Base-by-base conservation (phyloP, 2,329 filamentous ascomycete species). In the Cadophora gregata region DNA sequence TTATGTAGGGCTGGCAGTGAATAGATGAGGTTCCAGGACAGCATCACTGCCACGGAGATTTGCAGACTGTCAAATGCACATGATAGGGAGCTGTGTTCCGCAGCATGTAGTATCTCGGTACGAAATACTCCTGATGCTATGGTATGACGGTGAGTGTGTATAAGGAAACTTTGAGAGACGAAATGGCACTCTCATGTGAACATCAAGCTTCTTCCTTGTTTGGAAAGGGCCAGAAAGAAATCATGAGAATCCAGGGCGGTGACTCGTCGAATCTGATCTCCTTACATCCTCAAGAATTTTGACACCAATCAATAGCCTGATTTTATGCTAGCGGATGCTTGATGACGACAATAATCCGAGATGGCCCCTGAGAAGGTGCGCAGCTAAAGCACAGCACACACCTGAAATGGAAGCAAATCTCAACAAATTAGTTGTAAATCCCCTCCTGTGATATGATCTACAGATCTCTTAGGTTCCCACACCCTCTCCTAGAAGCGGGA, bases 181-280 rank as follows among this genome's bases (percentile, higher is more conserved):
- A 36, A 62, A 38, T 67, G 60, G 61, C 38, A 63, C 19, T 53
- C 38, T 67, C 68, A 69, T 71, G 67, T 73, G 71, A 67, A 58
- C 47, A 65, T 67, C 67, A 72, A 69, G 63, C 67, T 69, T 70
- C 45, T 72, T 65, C 70, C 71, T 69, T 71, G 70, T 58, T 36
- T 21, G 21, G 25, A 51, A 19, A 42, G 51, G 36, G 48, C 19
- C 25, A 24, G 58, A 61, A 53, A 24, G 58, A 61, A 53, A 45
- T 42, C 21, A 4, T 55, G 62, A 48, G 58, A 5, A 62, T 61
- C 31, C 55, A 63, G 55, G 63, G 59, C 47, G 47, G 29, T 65
- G 63, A 65, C 63, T 62, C 59, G 65, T 45, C 42, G 38, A 45
- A 31, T 42, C 45, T 63, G 16, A 53, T 48, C 36, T 33, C 62